Evolutionary conservation across 345 rosid species (phyloP), one percentile per base, ranked within the genome.

Genomic region (Lumnitzera littorea): DNA sequence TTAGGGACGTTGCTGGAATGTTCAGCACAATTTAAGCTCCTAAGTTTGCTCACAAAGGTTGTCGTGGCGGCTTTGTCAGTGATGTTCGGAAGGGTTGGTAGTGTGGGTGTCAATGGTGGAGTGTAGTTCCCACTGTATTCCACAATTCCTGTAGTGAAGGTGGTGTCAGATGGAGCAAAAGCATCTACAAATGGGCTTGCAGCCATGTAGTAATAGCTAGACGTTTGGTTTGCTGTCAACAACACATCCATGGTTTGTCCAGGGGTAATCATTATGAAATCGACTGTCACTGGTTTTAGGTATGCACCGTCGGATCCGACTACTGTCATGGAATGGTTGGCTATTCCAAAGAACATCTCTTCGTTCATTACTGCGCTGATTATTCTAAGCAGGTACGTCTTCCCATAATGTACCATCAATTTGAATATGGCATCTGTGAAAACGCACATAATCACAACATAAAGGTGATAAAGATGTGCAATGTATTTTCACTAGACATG

Each of bases 191-290:
- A 59, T 17, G 54, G 55, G 9, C 52, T 15, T 0, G 16, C 53
- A 3, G 69, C 74, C 61, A 70, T 60, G 57, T 70, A 70, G 27
- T 78, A 74, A 46, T 49, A 57, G 43, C 54, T 57, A 0, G 67
- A 52, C 0, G 31, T 24, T 55, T 65, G 78, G 63, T 71, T 62
- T 16, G 81, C 75, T 13, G 53, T 48, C 0, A 78, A 25, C 41
- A 74, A n/a, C 46, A 67, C 73, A 47, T 78, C 77, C 12, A 72
- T 55, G 57, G 79, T 72, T 52, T 78, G 79, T 1, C 82, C 82
- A 1, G 79, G 70, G 11, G 74, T 24, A 17, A 64, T 72, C n/a
- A 51, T 48, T 27, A 74, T 29, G 64, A 57, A 57, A 12, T 57
- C 36, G 5, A 69, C 50, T 5, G 65, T 59, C 6, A 74, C 12